Percentiles rank a stretch among this genome's conserved stretches.
Conservation (phyloP, 306 rosid species). For the Begonia fuchsioides region DNA sequence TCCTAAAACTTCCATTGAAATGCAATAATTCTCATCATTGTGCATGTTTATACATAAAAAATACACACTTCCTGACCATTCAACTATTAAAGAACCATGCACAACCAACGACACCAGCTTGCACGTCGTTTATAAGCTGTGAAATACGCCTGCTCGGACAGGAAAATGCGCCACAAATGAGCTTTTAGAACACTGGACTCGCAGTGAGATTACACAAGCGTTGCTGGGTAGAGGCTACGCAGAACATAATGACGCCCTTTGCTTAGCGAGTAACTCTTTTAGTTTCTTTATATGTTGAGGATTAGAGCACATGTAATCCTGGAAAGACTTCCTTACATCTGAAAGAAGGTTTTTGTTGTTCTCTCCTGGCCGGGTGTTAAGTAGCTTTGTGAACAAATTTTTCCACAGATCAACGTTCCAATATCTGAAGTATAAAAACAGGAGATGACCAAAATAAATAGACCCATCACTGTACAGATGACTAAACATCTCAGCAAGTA, state of each 20-base stretch:
- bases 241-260: constrained; percentile 74
- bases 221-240: constrained; percentile 19
- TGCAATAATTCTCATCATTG: too few relatives aligned
- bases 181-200: too few relatives aligned
- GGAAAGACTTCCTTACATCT: constrained; percentile 59
- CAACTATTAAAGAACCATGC: too few relatives aligned
- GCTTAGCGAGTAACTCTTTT: constrained; percentile 66
- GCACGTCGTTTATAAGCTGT: too few relatives aligned
- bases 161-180: too few relatives aligned
- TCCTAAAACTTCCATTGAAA: too few relatives aligned
- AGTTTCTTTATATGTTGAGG: constrained; percentile 54
- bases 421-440: constrained; percentile 34
- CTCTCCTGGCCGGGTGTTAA: constrained; percentile 35
- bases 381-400: constrained; percentile 65
- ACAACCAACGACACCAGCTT: too few relatives aligned
- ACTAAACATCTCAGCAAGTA: constrained; percentile 6
- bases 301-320: constrained; percentile 52
- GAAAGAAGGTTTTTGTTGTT: constrained; percentile 37
- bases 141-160: too few relatives aligned
- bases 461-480: constrained; percentile 1
- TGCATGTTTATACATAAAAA: too few relatives aligned
- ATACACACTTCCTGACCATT: too few relatives aligned
- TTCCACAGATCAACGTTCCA: constrained; percentile 86
- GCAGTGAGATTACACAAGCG: too few relatives aligned
- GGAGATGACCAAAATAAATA: neutral